Evolutionary conservation across 192 early-diverging fungal genomes (phyloP), one percentile per base, ranked within the genome.

Genomic region (Coemansia sp.): DNA sequence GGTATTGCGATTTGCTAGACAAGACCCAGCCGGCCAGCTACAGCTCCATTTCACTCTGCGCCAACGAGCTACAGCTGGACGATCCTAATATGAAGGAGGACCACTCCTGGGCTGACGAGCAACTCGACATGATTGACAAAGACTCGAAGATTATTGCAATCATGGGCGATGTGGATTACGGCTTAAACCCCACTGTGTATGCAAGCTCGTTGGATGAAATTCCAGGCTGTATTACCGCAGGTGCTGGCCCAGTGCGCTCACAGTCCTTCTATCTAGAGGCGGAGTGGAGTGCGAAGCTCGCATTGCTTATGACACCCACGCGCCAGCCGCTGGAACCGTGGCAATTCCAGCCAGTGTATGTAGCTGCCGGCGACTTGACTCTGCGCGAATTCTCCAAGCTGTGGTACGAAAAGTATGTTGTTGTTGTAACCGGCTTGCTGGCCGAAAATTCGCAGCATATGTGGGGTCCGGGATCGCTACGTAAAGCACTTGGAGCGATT

Each of bases 31-130:
- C 55, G 2, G 34, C 56, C 5, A 51, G 60, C 14, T 70, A 70
- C 40, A 70, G 60, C 51, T 47, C 68, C 7, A 63, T 70, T 14
- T 70, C 68, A n/a, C 55, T 70, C 6, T 70, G 68, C n/a, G 38
- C 68, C 19, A 61, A 70, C 15, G 60, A 51, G n/a, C 56, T 70
- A 2, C 23, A 31, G 11, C 39, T 62, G 4, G 26, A 40, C 3
- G 51, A 45, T 15, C 51, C 49, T 0, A 36, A 38, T 19, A 51
- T 40, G 15, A 36, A 31, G 17, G 50, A 45, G n/a, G 68, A 70
- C 30, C 29, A 21, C 13, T 46, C 60, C 46, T 70, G 68, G 68
- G 38, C 46, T 8, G 43, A 29, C 23, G 50, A 56, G 37, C 27
- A 21, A 15, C 57, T 71, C 18, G 68, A 71, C 33, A 21, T 34